Evolutionary conservation across 352 stramenopile genomes (phyloP).

Genomic region (Thalassiosira hispida): DNA sequence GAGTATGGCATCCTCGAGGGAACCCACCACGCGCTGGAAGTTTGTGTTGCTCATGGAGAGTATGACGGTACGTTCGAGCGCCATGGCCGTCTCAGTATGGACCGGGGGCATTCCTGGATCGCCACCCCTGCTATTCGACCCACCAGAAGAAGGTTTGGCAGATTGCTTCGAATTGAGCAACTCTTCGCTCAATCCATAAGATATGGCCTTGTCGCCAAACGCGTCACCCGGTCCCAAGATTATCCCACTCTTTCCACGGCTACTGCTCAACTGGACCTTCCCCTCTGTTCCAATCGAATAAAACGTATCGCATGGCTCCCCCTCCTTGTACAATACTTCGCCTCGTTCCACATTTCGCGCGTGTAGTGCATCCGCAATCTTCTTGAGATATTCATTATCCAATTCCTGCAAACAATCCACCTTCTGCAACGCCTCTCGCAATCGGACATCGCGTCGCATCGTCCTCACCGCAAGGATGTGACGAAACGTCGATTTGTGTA

Average conservation of each 20-base stretch:
- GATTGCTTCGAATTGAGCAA: constrained; percentile 20
- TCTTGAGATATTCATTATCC: constrained; percentile 78
- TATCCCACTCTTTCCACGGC: constrained; percentile 58
- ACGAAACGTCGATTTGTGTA: constrained; percentile 91
- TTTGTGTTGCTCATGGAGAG: constrained; percentile 86
- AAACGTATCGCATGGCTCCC: constrained; percentile 75
- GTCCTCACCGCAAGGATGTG: constrained; percentile 81
- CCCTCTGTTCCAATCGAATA: constrained; percentile 82
- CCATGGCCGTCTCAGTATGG: constrained; percentile 24
- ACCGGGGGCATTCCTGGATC: neutral
- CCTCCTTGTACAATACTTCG: constrained; percentile 70
- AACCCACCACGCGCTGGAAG: constrained; percentile 92
- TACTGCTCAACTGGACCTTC: constrained; percentile 81
- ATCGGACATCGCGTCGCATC: constrained; percentile 68
- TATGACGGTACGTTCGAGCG: constrained; percentile 40
- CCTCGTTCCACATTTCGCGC: constrained; percentile 63
- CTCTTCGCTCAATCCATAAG: constrained; percentile 56
- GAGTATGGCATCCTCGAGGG: constrained; percentile 89
- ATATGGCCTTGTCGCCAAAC: constrained; percentile 92
- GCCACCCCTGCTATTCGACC: too few species aligned
- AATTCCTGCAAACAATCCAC: constrained; percentile 68
- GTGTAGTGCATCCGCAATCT: constrained; percentile 76
- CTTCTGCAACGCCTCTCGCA: constrained; percentile 83
- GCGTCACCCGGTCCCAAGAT: constrained; percentile 88
- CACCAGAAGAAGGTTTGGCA: neutral